A percentile compares a stretch with the other conserved stretches of the same genome.
These are phyloP conservation scores for Collybia nuda DNA, from an alignment of 768 basidiomycete species.

Conservation along the genomic window DNA sequence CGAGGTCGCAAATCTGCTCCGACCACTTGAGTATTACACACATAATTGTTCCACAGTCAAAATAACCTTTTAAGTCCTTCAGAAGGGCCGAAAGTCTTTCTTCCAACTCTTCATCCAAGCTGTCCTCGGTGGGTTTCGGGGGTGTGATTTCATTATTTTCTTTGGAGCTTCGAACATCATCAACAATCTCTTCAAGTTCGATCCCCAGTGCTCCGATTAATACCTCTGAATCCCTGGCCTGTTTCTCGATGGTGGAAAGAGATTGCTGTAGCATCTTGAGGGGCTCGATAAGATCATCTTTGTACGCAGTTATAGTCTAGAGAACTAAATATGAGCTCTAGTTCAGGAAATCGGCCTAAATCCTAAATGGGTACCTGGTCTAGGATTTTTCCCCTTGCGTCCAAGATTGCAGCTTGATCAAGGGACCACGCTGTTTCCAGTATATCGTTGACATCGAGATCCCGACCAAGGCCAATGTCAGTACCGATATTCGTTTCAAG, in stretches of 20 bases:
- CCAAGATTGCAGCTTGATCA: conserved; percentile 27
- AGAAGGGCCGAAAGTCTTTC: conserved; percentile 13
- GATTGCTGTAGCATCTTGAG: conserved; percentile 20
- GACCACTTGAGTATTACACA: not conserved
- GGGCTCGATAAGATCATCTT: conserved; percentile 19
- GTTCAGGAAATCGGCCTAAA: no score
- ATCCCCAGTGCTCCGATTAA: conserved; percentile 30
- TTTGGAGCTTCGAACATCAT: conserved; percentile 7
- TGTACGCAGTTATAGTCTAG: conserved; percentile 19
- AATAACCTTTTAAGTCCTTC: conserved; percentile 1
- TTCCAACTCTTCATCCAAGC: conserved; percentile 15
- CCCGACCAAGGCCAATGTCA: not conserved
- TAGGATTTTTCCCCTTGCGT: conserved; percentile 17
- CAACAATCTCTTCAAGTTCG: conserved; percentile 28
- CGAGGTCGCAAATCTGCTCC: conserved; percentile 14
- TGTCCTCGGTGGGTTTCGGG: conserved; percentile 5
- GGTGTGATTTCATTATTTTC: not conserved
- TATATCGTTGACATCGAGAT: conserved; percentile 20
- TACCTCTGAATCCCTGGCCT: conserved; percentile 26
- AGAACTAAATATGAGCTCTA: not conserved
- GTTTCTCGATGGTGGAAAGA: conserved; percentile 13
- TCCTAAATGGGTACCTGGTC: conserved; percentile 20
- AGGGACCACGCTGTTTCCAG: conserved; percentile 28
- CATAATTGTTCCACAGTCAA: not conserved
- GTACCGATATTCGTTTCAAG: not conserved